Base-by-base conservation (phyloP, 2,329 filamentous ascomycete genomes). In the Pseudogymnoascus sp. region DNA sequence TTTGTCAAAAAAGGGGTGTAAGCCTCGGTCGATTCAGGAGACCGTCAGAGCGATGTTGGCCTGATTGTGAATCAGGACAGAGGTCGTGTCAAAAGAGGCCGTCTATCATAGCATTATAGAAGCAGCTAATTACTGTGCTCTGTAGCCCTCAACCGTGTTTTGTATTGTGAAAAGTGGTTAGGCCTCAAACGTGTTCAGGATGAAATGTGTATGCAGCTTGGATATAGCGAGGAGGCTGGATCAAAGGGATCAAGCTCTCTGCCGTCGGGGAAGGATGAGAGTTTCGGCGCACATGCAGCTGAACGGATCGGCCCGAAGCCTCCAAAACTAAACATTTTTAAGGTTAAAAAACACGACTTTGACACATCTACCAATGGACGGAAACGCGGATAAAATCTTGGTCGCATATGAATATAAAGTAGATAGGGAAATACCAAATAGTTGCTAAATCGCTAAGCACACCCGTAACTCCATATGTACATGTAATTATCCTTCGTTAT, bases 1-100 rank as follows among this genome's bases (percentile, higher is more conserved):
- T 16, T 60, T 70, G 38, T 50, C 36, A 10, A 60, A 50, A 8
- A 64, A 38, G 31, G 66, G 64, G 1, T 31, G 67, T 5, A 53
- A 66, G 25, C 12, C 63, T 2, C 68, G 64, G 59, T 18, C 46
- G 21, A 61, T 68, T 10, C 64, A 70, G 38, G 62, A 67, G 34
- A 70, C 68, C 8, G 37, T 70, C n/a, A 65, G 42, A 25, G 62
- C 66, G 56, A 68, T 69, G 66, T 37, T 68, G 18, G 36, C 16
- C 6, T 63, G 31, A 37, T 34, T 50, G 23, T 16, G 38, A 18
- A 31, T 31, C 28, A 10, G 28, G 28, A 10, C 28, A 23, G 40
- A 18, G 11, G 50, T 23, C 14, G 34, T 36, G 40, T 18, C 23
- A 7, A 53, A 16, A 28, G 21, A 21, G 6, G 4, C 44, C 1